A percentile compares a stretch with the other conserved stretches of the same genome.
Evolutionary conservation across 805 yeast genomes (phyloP).

Genomic region (Wickerhamomyces sydowiorum): DNA sequence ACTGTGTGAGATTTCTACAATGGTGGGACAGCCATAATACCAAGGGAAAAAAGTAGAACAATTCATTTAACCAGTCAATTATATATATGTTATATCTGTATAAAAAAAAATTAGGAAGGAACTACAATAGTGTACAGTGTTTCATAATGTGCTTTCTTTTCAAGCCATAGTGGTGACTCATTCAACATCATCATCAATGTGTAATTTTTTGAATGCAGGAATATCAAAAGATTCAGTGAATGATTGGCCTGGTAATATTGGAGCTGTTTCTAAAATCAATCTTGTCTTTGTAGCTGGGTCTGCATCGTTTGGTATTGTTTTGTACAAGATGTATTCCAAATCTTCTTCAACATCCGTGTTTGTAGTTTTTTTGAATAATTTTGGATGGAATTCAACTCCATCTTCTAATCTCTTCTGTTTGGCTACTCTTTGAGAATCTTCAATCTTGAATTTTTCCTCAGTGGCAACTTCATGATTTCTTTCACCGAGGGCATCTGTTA

Average conservation of each 20-base stretch:
- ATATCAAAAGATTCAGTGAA: constrained; percentile 59
- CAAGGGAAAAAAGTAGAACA: too few relatives aligned
- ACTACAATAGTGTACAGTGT: too few relatives aligned
- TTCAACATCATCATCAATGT: constrained; percentile 1
- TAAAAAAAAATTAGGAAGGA: too few relatives aligned
- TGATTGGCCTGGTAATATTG: constrained; percentile 78
- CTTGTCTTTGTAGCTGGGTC: constrained; percentile 48
- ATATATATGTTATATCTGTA: too few relatives aligned
- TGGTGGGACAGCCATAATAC: too few relatives aligned
- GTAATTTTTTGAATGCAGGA: constrained; percentile 57
- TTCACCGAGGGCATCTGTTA: constrained; percentile 70
- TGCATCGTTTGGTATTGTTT: constrained; percentile 48
- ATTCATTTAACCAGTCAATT: too few relatives aligned
- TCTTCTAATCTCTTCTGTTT: constrained; percentile 74
- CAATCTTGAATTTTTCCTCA: constrained; percentile 80
- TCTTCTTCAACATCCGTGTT: constrained; percentile 30
- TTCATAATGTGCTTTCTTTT: too few relatives aligned
- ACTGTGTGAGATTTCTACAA: not conserved
- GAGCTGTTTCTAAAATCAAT: constrained; percentile 60
- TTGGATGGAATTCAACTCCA: constrained; percentile 78
- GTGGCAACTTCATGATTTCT: constrained; percentile 85
- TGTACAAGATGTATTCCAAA: constrained; percentile 64
- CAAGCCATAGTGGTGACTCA: too few relatives aligned
- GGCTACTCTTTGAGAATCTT: constrained; percentile 72
- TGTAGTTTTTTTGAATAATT: constrained; percentile 53